Percentiles rank a stretch among this genome's conserved stretches.
Conservation (phyloP, 2,329 filamentous ascomycete species). For the Penicillium vulpinum region DNA sequence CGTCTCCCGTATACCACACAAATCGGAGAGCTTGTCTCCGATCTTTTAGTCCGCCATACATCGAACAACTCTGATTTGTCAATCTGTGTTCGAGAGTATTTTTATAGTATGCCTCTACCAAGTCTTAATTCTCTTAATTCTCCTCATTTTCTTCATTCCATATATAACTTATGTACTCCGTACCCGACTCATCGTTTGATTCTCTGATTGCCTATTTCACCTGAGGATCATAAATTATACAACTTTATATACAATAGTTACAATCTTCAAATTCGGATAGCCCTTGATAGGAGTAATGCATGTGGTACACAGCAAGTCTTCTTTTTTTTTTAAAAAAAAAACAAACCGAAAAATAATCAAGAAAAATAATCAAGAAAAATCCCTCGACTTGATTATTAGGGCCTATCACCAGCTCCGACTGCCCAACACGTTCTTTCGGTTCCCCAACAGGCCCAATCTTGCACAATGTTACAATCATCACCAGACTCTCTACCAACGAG, state of each 20-base stretch:
- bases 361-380: background rate
- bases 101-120: background rate
- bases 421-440: conserved; percentile 13
- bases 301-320: no score
- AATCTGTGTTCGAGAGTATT: conserved; percentile 3
- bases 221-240: background rate
- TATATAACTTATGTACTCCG: no score
- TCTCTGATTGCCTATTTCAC: background rate
- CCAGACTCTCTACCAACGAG: conserved; percentile 1
- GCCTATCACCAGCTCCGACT: conserved; percentile 8
- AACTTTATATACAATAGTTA: background rate
- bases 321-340: background rate
- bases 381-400: conserved; percentile 7
- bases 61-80: conserved; percentile 16
- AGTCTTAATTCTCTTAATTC: no score
- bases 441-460: conserved; percentile 6
- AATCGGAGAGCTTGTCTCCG: conserved; percentile 12
- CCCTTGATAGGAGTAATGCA: background rate
- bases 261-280: background rate
- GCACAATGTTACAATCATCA: conserved; percentile 15
- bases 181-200: background rate
- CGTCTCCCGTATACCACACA: background rate
- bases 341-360: no score
- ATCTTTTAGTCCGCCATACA: conserved; percentile 11
- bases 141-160: no score